phyloP scores from a whole-genome alignment of 2,329 filamentous ascomycete genomes.

The Diaporthe sp. region DNA sequence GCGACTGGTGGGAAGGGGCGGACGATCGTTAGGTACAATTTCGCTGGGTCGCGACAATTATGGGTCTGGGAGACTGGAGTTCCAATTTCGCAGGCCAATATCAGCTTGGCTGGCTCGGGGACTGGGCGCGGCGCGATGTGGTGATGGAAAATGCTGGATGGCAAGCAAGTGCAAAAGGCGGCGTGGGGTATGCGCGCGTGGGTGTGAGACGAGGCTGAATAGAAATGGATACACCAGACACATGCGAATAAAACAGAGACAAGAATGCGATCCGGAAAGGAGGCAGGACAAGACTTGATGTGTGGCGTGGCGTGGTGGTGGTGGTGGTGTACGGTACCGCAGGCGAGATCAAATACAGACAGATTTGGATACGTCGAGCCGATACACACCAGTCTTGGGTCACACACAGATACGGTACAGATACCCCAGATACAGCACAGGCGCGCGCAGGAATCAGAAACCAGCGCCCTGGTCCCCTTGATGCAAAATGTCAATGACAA shows the following conservation, averaged over 20 bases:
- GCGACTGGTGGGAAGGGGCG: background rate
- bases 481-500: background rate
- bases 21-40: constrained; percentile 11
- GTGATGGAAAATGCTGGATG: background rate
- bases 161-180: background rate
- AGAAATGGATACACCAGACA: background rate
- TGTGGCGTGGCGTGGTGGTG: background rate
- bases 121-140: background rate
- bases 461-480: too few relatives aligned
- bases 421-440: background rate
- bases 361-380: constrained; percentile 26
- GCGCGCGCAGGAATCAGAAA: too few relatives aligned
- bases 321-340: background rate
- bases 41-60: constrained; percentile 3
- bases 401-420: constrained; percentile 14
- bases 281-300: constrained; percentile 13
- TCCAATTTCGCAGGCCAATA: constrained; percentile 22
- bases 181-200: background rate
- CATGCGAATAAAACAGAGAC: background rate
- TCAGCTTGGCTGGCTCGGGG: constrained; percentile 3
- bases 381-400: background rate
- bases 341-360: constrained; percentile 18
- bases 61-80: constrained; percentile 6
- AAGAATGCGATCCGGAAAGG: background rate
- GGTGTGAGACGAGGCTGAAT: constrained; percentile 1